Base-by-base conservation (phyloP, 164 flowering plant species). In the Vitis amurensis region DNA sequence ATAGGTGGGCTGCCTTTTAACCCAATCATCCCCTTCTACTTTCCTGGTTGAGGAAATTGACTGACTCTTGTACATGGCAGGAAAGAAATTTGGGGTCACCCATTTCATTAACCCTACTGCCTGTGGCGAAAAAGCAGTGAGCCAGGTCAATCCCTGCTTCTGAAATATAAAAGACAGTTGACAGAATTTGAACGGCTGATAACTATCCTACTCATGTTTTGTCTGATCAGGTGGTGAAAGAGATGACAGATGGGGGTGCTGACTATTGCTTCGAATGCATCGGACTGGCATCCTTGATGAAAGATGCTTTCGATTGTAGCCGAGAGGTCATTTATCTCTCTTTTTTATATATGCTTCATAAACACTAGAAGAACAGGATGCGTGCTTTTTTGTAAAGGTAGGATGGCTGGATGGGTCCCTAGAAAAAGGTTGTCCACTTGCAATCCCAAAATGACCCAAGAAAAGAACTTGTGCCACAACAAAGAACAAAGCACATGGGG, bases 261-360 rank as follows among this genome's bases (percentile, higher is more conserved):
- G 98, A 92, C 64, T 90, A 87, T 57, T 84, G 87, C 79, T 92
- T 92, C 31, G 96, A 90, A 72, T 92, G 96, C 69, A 66, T 92
- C 52, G 97, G 97, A 11, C 70, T 83, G 68, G 84, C 88, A 3
- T 86, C 92, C 2, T 12, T 82, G 6, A 82, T 90, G 91, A 65
- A 64, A 2, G 90, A 89, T 9, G 96, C 98, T 13, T 83, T 87
- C 60, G 50, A 1, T 8, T 80, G 88, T 50, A 78, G 74, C 67
- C 77, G 90, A 53, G 48, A 63, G 80, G 95, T 88, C 14, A 8
- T 10, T 8, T 19, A 29, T 37, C 14, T 59, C 70, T 50, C 48
- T 68, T 13, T 31, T 55, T 48, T 30, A 1, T 37, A 47, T 19
- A 1, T 13, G 49, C 50, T 7, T 29, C 37, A 59, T 0, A 23